Evolutionary conservation across 1,284 basidiomycete genomes (phyloP), one percentile per base, ranked within the genome.

Genomic region (Austropuccinia psidii): DNA sequence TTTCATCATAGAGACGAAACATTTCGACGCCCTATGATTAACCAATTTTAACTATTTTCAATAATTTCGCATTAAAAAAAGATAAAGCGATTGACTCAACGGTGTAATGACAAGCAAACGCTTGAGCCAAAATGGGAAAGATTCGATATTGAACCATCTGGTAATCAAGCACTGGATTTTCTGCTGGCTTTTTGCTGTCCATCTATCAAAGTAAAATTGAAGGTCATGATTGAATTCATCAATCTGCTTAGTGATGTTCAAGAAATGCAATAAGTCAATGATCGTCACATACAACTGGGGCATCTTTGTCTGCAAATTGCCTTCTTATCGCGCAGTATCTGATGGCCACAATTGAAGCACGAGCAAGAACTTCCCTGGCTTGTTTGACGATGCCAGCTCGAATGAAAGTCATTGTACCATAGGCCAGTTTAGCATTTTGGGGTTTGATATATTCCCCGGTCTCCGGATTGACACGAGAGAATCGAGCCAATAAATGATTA

Each of bases 141-240:
- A 82, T 77, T n/a, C 81, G 77, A 33, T 60, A 60, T 52, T 72
- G 68, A 2, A 81, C 81, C 77, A 81, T 79, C 49, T 79, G 78
- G 77, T 82, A 82, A 78, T 82, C 81, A 43, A 82, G 75, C 1
- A 82, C 80, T 70, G 80, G 80, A 15, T 78, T 80, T 77, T 82
- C 81, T 62, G 79, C 77, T 24, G 79, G 78, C 76, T 80, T 77
- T 61, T 75, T 75, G n/a, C 57, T 58, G 21, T 72, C 68, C 45
- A 72, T 37, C 57, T 72, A 0, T 29, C 4, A 37, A 37, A 6
- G 17, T 55, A 4, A 55, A 2, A 21, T n/a, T 29, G 4, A 31
- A 4, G n/a, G 21, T n/a, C 17, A 17, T 54, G 52, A 55, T n/a
- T 4, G 29, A 55, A 29, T 55, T 6, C 4, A 11, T 45, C 41